A percentile compares a stretch with the other conserved stretches of the same genome.
These are phyloP conservation scores for Iodosphaeria phyllophila DNA, from an alignment of 2,329 filamentous ascomycete genomes.

Conservation along the genomic window DNA sequence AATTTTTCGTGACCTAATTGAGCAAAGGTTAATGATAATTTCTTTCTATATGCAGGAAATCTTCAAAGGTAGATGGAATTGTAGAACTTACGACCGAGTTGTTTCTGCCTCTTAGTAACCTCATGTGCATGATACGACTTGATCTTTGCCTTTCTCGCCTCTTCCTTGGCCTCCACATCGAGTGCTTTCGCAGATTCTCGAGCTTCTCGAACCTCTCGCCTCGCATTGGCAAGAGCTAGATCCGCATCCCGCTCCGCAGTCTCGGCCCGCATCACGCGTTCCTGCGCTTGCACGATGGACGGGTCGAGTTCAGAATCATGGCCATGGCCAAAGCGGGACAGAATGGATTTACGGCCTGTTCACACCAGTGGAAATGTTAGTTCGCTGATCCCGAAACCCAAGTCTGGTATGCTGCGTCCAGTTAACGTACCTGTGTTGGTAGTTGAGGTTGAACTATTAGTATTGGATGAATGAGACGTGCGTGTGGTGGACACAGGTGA, in stretches of 20 bases:
- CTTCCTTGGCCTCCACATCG: slow-evolving; percentile 46
- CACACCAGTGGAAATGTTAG: slow-evolving; percentile 4
- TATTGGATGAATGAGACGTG: slow-evolving; percentile 10
- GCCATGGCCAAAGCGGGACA: slow-evolving; percentile 25
- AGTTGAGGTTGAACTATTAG: slow-evolving; percentile 1
- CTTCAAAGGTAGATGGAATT: neutral
- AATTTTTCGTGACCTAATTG: no score
- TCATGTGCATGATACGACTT: slow-evolving; percentile 48
- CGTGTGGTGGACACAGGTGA: slow-evolving; percentile 6
- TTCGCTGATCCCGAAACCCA: slow-evolving; percentile 1
- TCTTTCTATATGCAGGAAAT: no score
- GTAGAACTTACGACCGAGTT: slow-evolving; percentile 42
- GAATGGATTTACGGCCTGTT: slow-evolving; percentile 16
- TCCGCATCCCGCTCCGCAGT: slow-evolving; percentile 46
- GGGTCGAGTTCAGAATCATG: slow-evolving; percentile 35
- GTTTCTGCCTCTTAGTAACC: slow-evolving; percentile 49
- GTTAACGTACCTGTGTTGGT: slow-evolving; percentile 2
- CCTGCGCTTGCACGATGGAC: slow-evolving; percentile 38
- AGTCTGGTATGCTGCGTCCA: neutral
- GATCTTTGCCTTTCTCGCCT: slow-evolving; percentile 44
- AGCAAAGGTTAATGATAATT: no score
- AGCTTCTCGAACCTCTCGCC: slow-evolving; percentile 40
- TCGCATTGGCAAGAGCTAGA: slow-evolving; percentile 37
- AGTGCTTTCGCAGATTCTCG: slow-evolving; percentile 42
- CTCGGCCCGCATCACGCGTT: slow-evolving; percentile 44